Base-by-base conservation (phyloP, 441 rosid species). In the Pelargonium cotyledonis region DNA sequence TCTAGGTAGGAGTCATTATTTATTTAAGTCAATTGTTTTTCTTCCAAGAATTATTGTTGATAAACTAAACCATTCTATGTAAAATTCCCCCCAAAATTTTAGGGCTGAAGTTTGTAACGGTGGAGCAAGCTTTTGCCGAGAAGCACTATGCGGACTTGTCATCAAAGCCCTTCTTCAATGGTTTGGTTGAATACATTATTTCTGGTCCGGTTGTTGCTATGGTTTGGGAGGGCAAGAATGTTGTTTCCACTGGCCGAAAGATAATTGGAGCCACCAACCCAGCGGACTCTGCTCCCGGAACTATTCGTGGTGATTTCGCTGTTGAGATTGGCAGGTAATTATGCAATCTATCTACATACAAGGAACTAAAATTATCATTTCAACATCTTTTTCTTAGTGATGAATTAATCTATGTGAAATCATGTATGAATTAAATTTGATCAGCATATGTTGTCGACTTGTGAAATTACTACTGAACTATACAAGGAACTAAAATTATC, bases 241-340 rank as follows among this genome's bases (percentile, higher is more conserved):
- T 88, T 65, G 98, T 93, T 8, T 6, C 74, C 7, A 90, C 98
- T 0, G 97, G 97, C 15, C 81, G 98, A 53, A 93, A 84, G 82
- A 86, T 93, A 21, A 93, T 93, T 57, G 98, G 98, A 57, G 98
- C 96, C 18, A 93, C 98, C 23, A 93, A 93, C 81, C 97, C 98
- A 41, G 86, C 96, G 0, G 88, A 84, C 0, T 82, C 98, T 68
- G 97, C 92, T 62, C 95, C 98, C 15, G 97, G 98, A 77, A 93
- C 98, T 43, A 93, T 93, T 79, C 95, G 98, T 68, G 98, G 98
- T 2, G 98, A 93, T 70, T 88, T 73, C 51, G 92, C 98, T 0
- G 86, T 93, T 71, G 96, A 90, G 58, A 88, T 89, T 75, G 98
- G 98, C 68, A 90, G 96, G 96, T 86, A 70, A 57, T 5, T 6